These are phyloP conservation scores for Kluyveromyces sp. DNA, from an alignment of 1,139 yeast genomes.

Conservation along the genomic window DNA sequence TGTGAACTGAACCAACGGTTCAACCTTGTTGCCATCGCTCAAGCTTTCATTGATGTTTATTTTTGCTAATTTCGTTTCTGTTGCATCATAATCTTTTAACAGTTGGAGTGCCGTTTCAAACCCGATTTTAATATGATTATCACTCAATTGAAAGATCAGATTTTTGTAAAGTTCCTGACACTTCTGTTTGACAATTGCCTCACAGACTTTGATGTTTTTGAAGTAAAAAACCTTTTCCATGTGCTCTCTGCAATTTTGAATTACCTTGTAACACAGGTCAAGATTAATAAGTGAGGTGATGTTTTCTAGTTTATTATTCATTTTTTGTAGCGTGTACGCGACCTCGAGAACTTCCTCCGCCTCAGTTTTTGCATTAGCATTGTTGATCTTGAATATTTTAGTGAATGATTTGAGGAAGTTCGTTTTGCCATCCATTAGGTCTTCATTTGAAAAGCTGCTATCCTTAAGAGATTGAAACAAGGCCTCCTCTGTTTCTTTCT, in stretches of 20 bases:
- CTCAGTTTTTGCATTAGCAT: conserved; percentile 34
- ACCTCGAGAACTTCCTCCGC: conserved; percentile 41
- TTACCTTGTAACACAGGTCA: conserved; percentile 39
- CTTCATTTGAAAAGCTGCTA: conserved; percentile 19
- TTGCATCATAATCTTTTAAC: conserved; percentile 65
- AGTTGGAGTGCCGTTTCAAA: conserved; percentile 73
- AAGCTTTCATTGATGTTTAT: conserved; percentile 17
- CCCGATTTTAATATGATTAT: conserved; percentile 69
- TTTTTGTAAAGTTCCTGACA: conserved; percentile 51
- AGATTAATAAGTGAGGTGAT: conserved; percentile 40
- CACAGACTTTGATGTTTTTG: conserved; percentile 19
- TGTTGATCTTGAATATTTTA: conserved; percentile 46
- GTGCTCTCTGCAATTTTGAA: conserved; percentile 39
- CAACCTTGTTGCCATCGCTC: conserved; percentile 40
- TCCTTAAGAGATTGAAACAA: conserved; percentile 21
- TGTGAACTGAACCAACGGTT: conserved; percentile 79
- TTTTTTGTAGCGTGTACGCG: conserved; percentile 48
- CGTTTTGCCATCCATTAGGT: conserved; percentile 31
- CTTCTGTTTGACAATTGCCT: conserved; percentile 37
- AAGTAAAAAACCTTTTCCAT: conserved; percentile 34
- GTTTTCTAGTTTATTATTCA: conserved; percentile 38
- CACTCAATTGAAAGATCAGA: conserved; percentile 58
- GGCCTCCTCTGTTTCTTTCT: conserved; percentile 22
- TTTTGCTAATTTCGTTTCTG: conserved; percentile 34
- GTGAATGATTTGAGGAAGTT: conserved; percentile 50